Conservation (phyloP, 805 yeast species). For the Zygotorulaspora danielsina region DNA sequence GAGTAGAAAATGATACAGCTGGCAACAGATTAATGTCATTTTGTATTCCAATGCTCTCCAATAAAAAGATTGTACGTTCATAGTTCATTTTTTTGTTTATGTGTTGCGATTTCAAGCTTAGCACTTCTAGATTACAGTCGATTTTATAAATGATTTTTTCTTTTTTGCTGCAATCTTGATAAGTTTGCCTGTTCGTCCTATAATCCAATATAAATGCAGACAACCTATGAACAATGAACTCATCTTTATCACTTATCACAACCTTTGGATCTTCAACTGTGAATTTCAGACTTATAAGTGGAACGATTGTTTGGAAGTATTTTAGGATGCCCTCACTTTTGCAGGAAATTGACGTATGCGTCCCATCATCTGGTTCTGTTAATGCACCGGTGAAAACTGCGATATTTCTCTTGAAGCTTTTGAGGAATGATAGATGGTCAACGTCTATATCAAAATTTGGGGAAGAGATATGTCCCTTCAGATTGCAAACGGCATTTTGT, state of each 20-base stretch:
- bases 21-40: constrained; percentile 27
- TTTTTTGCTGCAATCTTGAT: constrained; percentile 8
- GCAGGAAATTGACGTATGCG: constrained; percentile 12
- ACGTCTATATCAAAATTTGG: constrained; percentile 44
- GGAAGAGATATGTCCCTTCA: constrained; percentile 42
- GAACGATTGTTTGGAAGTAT: constrained; percentile 32
- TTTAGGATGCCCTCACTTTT: constrained; percentile 12
- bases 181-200: constrained; percentile 20
- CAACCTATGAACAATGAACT: constrained; percentile 32
- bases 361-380: constrained; percentile 6
- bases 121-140: constrained; percentile 20
- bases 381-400: constrained; percentile 26
- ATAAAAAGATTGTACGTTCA: constrained; percentile 19
- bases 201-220: constrained; percentile 26
- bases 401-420: constrained; percentile 30
- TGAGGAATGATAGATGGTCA: constrained; percentile 37
- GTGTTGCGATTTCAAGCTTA: constrained; percentile 25
- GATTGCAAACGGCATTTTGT: constrained; percentile 34
- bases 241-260: constrained; percentile 32
- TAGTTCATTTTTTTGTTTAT: constrained; percentile 16
- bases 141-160: constrained; percentile 19
- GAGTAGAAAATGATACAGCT: constrained; percentile 12
- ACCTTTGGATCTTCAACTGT: constrained; percentile 40
- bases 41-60: constrained; percentile 23
- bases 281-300: constrained; percentile 35